Evolutionary conservation across 2,329 filamentous ascomycete species (phyloP).

Genomic region (Bisporella sp.): DNA sequence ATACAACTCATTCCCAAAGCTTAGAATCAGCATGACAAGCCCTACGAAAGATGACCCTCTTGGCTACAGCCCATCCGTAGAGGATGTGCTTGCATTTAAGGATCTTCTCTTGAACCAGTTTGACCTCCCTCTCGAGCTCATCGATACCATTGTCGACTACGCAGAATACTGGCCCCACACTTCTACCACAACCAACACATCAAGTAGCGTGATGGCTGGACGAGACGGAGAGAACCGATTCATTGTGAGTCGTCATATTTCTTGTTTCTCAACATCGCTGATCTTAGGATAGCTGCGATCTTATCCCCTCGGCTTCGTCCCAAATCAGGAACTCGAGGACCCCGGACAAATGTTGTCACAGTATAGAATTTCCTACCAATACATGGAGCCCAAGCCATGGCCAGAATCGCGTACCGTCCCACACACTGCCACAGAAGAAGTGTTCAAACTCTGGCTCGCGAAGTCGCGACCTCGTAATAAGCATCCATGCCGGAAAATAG

Average conservation of each 20-base stretch:
- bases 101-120: slow-evolving; percentile 37
- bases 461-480: slow-evolving; percentile 16
- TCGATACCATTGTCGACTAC: slow-evolving; percentile 48
- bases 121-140: slow-evolving; percentile 45
- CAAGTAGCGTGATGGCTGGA: slow-evolving; percentile 7
- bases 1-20: too few relatives aligned
- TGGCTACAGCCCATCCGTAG: slow-evolving; percentile 31
- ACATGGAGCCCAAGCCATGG: slow-evolving; percentile 11
- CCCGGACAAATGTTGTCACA: slow-evolving; percentile 3
- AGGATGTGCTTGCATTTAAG: slow-evolving; percentile 44
- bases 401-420: neutral
- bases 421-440: slow-evolving; percentile 14
- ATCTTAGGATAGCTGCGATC: slow-evolving; percentile 20
- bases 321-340: neutral
- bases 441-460: slow-evolving; percentile 14
- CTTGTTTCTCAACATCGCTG: neutral
- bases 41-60: slow-evolving; percentile 1
- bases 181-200: slow-evolving; percentile 21
- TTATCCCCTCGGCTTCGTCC: slow-evolving; percentile 20
- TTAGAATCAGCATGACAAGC: neutral
- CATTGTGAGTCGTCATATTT: slow-evolving; percentile 28
- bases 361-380: slow-evolving; percentile 2
- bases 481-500: slow-evolving; percentile 51
- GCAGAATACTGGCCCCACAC: slow-evolving; percentile 57
- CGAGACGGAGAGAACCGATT: slow-evolving; percentile 31